Evolutionary conservation across 192 early-diverging fungal genomes (phyloP).

Genomic region (Gorgonomyces haynaldii): DNA sequence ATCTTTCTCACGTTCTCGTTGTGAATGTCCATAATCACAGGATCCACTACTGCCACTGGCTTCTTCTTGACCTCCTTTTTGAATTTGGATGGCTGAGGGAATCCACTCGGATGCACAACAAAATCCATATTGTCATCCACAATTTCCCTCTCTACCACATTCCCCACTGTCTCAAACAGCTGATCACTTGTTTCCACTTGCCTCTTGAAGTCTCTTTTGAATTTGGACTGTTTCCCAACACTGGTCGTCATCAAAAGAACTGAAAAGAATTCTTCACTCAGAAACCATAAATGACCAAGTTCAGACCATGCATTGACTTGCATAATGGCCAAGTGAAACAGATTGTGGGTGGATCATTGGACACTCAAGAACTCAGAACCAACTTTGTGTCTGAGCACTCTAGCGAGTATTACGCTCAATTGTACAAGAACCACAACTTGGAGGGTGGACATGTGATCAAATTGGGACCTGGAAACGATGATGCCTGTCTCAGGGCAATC

Average conservation of each 20-base stretch:
- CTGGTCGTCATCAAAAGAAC: neutral
- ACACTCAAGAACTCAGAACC: slow-evolving; percentile 50
- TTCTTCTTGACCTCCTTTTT: neutral
- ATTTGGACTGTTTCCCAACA: neutral
- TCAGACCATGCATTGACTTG: slow-evolving; percentile 97
- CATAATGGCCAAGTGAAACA: slow-evolving; percentile 97
- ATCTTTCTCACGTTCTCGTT: slow-evolving; percentile 38
- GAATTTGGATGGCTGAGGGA: slow-evolving; percentile 9
- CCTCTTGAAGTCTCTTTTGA: neutral
- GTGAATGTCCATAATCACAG: slow-evolving; percentile 37
- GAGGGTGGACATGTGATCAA: slow-evolving; percentile 91
- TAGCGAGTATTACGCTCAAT: slow-evolving; percentile 65
- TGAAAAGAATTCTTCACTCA: neutral
- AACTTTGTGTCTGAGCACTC: slow-evolving; percentile 89
- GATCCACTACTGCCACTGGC: neutral
- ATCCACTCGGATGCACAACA: neutral
- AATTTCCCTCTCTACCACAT: slow-evolving; percentile 10
- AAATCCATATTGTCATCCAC: neutral
- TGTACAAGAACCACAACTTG: slow-evolving; percentile 64
- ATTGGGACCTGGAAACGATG: slow-evolving; percentile 76
- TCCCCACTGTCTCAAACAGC: slow-evolving; percentile 6
- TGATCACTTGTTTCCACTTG: slow-evolving; percentile 11
- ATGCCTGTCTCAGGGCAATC: slow-evolving; percentile 74
- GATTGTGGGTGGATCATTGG: slow-evolving; percentile 78
- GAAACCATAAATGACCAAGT: slow-evolving; percentile 40